Percentiles rank a stretch among this genome's conserved stretches.
Evolutionary conservation across 495 filamentous ascomycete species (phyloP).

Genomic region (Hypoxylon perforatum): DNA sequence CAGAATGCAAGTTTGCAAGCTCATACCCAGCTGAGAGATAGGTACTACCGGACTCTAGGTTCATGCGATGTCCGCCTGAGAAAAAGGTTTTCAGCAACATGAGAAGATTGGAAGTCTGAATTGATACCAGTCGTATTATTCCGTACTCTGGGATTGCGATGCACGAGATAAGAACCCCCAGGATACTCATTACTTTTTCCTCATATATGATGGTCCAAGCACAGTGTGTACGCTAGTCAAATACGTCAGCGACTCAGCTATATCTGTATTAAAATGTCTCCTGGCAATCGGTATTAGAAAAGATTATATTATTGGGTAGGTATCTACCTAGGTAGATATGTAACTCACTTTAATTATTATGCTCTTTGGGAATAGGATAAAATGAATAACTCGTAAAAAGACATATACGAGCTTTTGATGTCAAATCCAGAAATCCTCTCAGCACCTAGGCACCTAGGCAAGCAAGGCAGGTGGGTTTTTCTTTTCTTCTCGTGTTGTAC

Average conservation of each 20-base stretch:
- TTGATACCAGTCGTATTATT: neutral
- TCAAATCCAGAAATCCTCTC: neutral
- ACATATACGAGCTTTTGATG: too few relatives aligned
- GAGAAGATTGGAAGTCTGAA: conserved; percentile 10
- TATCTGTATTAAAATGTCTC: too few relatives aligned
- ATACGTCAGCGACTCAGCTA: conserved; percentile 4
- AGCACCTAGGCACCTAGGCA: too few relatives aligned
- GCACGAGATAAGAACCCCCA: neutral
- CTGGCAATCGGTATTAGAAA: too few relatives aligned
- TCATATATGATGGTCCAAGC: conserved; percentile 1
- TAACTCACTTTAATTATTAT: too few relatives aligned
- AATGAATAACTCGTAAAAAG: too few relatives aligned
- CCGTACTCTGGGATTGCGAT: neutral
- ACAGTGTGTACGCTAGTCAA: conserved; percentile 16
- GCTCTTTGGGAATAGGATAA: too few relatives aligned
- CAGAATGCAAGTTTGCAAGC: conserved; percentile 17
- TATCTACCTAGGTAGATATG: too few relatives aligned
- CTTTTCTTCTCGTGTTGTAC: conserved; percentile 26
- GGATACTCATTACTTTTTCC: neutral
- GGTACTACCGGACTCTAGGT: conserved; percentile 29
- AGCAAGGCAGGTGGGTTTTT: conserved; percentile 10
- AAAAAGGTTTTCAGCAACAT: conserved; percentile 23
- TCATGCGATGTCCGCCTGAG: conserved; percentile 15
- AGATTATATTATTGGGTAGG: too few relatives aligned
- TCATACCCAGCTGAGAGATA: conserved; percentile 5